phyloP scores from a whole-genome alignment of 768 basidiomycete species.

The Cyclocybe cylindracea region DNA sequence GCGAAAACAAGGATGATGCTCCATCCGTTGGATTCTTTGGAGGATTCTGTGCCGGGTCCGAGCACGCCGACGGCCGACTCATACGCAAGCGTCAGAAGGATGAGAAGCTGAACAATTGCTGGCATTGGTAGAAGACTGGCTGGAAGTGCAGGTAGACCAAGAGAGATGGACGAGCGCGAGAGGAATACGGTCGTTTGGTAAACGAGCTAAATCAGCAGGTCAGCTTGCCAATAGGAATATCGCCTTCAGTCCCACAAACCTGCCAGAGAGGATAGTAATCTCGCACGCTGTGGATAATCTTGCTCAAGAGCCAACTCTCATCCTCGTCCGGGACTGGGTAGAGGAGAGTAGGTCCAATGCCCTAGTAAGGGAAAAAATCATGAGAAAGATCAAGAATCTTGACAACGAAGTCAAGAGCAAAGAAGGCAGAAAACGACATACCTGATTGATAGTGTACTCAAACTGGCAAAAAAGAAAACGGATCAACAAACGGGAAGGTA shows the following conservation, averaged over 20 bases:
- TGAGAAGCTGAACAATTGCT: constrained; percentile 67
- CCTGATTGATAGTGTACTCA: constrained; percentile 92
- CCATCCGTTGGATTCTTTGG: neutral
- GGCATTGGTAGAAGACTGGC: constrained; percentile 69
- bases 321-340: constrained; percentile 78
- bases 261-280: constrained; percentile 98
- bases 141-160: constrained; percentile 82
- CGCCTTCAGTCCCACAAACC: constrained; percentile 36
- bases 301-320: constrained; percentile 62
- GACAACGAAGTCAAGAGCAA: neutral
- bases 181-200: constrained; percentile 93
- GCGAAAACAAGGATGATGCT: constrained; percentile 69
- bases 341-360: constrained; percentile 85
- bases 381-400: neutral
- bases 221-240: no score
- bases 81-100: constrained; percentile 61
- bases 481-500: neutral
- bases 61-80: constrained; percentile 76
- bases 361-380: constrained; percentile 40
- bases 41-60: constrained; percentile 3
- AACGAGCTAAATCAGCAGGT: constrained; percentile 53
- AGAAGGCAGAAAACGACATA: constrained; percentile 15
- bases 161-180: constrained; percentile 87
- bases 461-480: constrained; percentile 45
- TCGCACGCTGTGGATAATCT: constrained; percentile 78